Evolutionary conservation across 305 asterid genomes (phyloP), one percentile per base, ranked within the genome.

Genomic region (Solanum aculeatissimum): DNA sequence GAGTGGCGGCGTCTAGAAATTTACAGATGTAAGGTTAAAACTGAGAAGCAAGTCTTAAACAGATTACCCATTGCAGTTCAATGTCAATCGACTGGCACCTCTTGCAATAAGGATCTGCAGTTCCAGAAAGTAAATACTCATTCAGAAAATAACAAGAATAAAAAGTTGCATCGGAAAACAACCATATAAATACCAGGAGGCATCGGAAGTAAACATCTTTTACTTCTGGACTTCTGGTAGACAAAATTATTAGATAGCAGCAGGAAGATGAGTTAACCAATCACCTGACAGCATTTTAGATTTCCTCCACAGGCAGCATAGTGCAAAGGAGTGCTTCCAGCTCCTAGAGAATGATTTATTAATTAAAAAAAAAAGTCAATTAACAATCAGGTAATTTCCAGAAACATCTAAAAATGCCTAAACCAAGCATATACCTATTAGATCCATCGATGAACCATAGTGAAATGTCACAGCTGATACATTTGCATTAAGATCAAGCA

Each of bases 241-340:
- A 18, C 42, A 77, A 51, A 77, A 51, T 51, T 51, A 77, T 51
- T 11, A 1, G 47, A 74, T 9, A 47, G 40, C 42, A 74, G 43
- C 12, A 12, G n/a, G 49, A 77, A 51, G 29, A 77, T 12, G 47
- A 51, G 49, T 77, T 77, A 77, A 53, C 27, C 49, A 69, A 78
- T 90, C 81, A 94, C 99, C 98, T 95, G 98, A 87, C 99, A 95
- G 91, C 99, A 95, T 87, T 97, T 94, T 54, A 95, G 87, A 87
- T 95, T 95, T 83, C 99, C 99, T 71, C 99, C 98, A 88, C 98
- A 95, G 60, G 99, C 98, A 88, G 99, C 99, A 88, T 97, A 97
- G 84, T 97, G 99, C 93, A 97, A 86, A 82, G 99, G 95, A 85
- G 97, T 95, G 92, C 99, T 97, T 88, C 99, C 99, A 57, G 98